phyloP scores from a whole-genome alignment of 768 basidiomycete species.

The Calocybe cyanea region DNA sequence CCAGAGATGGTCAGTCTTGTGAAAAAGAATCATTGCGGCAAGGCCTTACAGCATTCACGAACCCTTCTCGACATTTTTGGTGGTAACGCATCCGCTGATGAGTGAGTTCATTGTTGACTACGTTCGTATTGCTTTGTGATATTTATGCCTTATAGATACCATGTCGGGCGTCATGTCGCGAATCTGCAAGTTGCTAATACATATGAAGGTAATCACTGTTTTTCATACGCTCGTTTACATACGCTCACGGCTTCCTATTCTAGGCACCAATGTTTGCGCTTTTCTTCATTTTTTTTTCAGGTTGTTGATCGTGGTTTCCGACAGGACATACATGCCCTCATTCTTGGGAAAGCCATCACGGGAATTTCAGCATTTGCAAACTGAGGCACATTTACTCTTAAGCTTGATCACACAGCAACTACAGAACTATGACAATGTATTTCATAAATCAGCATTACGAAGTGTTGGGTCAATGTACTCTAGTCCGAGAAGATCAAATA shows the following conservation, averaged over 20 bases:
- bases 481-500: conserved; percentile 68
- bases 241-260: conserved; percentile 2
- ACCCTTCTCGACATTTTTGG: conserved; percentile 86
- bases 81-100: conserved; percentile 90
- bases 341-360: conserved; percentile 91
- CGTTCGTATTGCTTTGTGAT: not conserved
- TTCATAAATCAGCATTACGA: conserved; percentile 67
- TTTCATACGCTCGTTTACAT: not conserved
- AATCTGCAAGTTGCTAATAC: conserved; percentile 97
- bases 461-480: conserved; percentile 67
- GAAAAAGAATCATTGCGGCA: conserved; percentile 95
- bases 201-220: conserved; percentile 66
- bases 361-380: conserved; percentile 82
- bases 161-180: conserved; percentile 90
- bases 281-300: conserved; percentile 7
- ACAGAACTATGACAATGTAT: no score
- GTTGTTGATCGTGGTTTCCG: not conserved
- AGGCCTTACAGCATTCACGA: conserved; percentile 81
- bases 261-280: conserved; percentile 57
- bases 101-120: conserved; percentile 43
- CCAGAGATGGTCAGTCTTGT: conserved; percentile 95
- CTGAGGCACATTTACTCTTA: conserved; percentile 19
- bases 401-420: not conserved
- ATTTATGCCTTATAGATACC: conserved; percentile 60
- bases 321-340: conserved; percentile 87